phyloP scores from a whole-genome alignment of 495 filamentous ascomycete genomes.

The Astrocystis sublimbata region DNA sequence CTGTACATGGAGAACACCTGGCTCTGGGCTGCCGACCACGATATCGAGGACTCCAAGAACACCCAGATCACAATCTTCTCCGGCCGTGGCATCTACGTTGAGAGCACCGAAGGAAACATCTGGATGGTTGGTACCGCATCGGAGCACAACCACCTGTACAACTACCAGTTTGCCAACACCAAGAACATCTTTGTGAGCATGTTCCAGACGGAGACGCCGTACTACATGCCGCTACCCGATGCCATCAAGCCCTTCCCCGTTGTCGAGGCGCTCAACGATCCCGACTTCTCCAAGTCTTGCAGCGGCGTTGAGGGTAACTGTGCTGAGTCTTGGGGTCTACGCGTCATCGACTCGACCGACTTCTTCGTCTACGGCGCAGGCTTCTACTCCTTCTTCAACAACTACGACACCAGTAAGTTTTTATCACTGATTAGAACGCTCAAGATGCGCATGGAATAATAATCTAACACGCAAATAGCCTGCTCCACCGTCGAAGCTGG shows the following conservation, averaged over 20 bases:
- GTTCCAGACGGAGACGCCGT: constrained; percentile 82
- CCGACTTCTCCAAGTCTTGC: constrained; percentile 55
- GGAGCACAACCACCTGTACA: constrained; percentile 78
- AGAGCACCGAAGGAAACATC: constrained; percentile 53
- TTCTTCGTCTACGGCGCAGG: constrained; percentile 71
- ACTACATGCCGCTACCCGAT: constrained; percentile 65
- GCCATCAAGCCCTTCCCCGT: constrained; percentile 59
- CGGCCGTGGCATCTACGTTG: constrained; percentile 65
- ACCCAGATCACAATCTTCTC: constrained; percentile 71
- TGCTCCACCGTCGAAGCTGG: constrained; percentile 46
- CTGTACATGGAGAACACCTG: constrained; percentile 89
- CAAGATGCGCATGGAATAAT: not conserved
- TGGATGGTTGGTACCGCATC: constrained; percentile 70
- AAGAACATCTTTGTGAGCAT: constrained; percentile 70
- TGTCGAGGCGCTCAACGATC: constrained; percentile 54
- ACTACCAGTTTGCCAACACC: constrained; percentile 75
- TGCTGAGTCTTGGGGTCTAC: constrained; percentile 63
- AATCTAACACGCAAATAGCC: constrained; percentile 17
- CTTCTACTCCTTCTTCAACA: constrained; percentile 74
- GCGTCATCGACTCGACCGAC: constrained; percentile 58
- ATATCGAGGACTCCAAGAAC: constrained; percentile 67
- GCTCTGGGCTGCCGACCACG: constrained; percentile 94
- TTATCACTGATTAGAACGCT: not conserved
- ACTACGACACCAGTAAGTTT: constrained; percentile 44
- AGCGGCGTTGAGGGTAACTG: constrained; percentile 50